A percentile compares a stretch with the other conserved stretches of the same genome.
phyloP scores from a whole-genome alignment of 805 yeast genomes.

The Cyberlindnera xishuangbannaensis region DNA sequence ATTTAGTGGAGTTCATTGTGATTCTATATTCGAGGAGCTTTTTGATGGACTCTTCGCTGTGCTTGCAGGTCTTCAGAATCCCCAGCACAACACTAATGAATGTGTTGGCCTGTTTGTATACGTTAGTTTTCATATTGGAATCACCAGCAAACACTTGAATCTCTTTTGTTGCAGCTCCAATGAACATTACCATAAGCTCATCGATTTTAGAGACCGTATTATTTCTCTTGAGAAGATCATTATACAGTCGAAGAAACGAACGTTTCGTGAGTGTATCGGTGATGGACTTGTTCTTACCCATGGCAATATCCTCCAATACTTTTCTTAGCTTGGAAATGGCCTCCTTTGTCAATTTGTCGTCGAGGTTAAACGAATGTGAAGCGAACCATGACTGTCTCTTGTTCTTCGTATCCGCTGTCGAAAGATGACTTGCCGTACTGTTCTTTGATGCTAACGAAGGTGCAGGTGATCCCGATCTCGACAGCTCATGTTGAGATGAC shows the following conservation, averaged over 20 bases:
- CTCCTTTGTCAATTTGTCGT: conserved; percentile 33
- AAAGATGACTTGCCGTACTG: not conserved
- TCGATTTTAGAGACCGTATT: conserved; percentile 29
- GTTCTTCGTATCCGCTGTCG: conserved; percentile 12
- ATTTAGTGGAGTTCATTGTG: conserved; percentile 10
- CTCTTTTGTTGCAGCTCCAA: conserved; percentile 48
- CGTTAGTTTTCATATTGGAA: conserved; percentile 13
- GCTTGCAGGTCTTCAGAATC: conserved; percentile 16
- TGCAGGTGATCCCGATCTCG: conserved; percentile 4
- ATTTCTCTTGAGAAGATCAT: conserved; percentile 42
- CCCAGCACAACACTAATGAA: conserved; percentile 15
- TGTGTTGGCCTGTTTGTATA: conserved; percentile 16
- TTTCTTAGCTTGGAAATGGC: conserved; percentile 33
- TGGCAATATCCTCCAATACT: conserved; percentile 39
- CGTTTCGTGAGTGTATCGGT: conserved; percentile 48
- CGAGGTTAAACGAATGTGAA: conserved; percentile 15
- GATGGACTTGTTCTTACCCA: conserved; percentile 31
- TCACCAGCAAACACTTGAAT: conserved; percentile 30
- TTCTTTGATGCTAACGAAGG: conserved; percentile 6
- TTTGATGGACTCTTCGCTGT: conserved; percentile 32
- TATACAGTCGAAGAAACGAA: conserved; percentile 56
- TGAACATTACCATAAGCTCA: conserved; percentile 47
- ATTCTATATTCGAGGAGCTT: conserved; percentile 39
- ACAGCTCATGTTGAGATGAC: conserved; percentile 4
- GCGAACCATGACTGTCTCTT: conserved; percentile 28